Percentiles rank a stretch among this genome's conserved stretches.
phyloP scores from a whole-genome alignment of 345 rosid genomes.

The Eucalyptus erythrocorys region DNA sequence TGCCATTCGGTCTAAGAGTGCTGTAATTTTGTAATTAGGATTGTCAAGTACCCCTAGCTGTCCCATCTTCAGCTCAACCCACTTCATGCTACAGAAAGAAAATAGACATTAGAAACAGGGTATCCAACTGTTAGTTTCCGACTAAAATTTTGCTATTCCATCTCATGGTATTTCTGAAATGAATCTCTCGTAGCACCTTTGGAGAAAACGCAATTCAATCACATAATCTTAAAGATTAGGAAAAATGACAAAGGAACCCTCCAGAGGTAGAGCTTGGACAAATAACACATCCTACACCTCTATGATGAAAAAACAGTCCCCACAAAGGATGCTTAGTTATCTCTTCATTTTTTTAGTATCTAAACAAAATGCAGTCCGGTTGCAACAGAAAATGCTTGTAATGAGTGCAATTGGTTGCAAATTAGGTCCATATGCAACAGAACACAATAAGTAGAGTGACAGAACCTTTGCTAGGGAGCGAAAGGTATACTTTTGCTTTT shows the following conservation, averaged over 20 bases:
- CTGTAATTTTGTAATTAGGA: constrained; percentile 86
- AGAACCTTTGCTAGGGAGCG: neutral
- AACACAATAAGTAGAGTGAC: neutral
- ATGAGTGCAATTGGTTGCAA: neutral
- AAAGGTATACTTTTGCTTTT: neutral
- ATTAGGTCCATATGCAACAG: neutral
- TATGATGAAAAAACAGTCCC: neutral
- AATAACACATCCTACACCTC: neutral
- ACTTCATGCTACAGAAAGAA: constrained; percentile 62
- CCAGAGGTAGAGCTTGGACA: neutral
- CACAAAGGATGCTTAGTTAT: neutral
- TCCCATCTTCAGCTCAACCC: constrained; percentile 98
- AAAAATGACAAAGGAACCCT: neutral
- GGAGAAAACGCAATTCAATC: neutral
- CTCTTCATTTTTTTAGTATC: neutral
- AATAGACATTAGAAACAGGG: neutral
- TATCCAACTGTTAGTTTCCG: neutral
- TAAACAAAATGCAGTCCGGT: neutral
- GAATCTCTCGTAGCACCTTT: neutral
- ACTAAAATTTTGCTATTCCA: neutral
- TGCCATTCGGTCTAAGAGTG: constrained; percentile 84
- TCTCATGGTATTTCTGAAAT: neutral
- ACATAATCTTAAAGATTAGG: neutral
- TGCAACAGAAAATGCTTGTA: neutral
- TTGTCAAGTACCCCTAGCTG: constrained; percentile 87